Conservation (phyloP, 192 early-diverging fungal genomes). For the Dissophora globulifera region DNA sequence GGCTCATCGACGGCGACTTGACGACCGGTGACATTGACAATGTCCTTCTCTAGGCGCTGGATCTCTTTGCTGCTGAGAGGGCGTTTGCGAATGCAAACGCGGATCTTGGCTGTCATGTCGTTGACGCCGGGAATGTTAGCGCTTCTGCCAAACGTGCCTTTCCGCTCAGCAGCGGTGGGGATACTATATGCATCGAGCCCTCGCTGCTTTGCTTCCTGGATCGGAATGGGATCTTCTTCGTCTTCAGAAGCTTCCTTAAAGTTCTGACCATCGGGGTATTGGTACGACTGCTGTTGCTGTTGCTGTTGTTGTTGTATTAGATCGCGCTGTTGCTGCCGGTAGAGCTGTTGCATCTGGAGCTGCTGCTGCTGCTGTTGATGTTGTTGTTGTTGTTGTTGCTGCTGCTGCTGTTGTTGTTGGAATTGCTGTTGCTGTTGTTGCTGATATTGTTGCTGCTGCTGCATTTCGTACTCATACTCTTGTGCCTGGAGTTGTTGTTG, state of each 20-base stretch:
- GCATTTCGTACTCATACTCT: slow-evolving; percentile 17
- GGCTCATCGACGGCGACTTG: slow-evolving; percentile 91
- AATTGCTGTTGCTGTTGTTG: slow-evolving; percentile 30
- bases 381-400: slow-evolving; percentile 14
- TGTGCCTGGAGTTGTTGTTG: slow-evolving; percentile 22
- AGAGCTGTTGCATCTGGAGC: slow-evolving; percentile 16
- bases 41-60: slow-evolving; percentile 85
- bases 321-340: slow-evolving; percentile 22
- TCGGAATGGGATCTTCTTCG: slow-evolving; percentile 48
- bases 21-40: slow-evolving; percentile 73
- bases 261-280: slow-evolving; percentile 28
- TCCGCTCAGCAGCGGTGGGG: slow-evolving; percentile 54
- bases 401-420: slow-evolving; percentile 26
- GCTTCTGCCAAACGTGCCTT: slow-evolving; percentile 33
- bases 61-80: slow-evolving; percentile 92
- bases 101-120: slow-evolving; percentile 86
- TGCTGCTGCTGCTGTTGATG: slow-evolving; percentile 22
- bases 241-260: slow-evolving; percentile 55
- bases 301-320: slow-evolving; percentile 28
- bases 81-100: slow-evolving; percentile 96
- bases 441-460: slow-evolving; percentile 26
- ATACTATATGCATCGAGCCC: slow-evolving; percentile 82
- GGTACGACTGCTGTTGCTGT: slow-evolving; percentile 30
- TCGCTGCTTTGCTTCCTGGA: slow-evolving; percentile 47
- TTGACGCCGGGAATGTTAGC: slow-evolving; percentile 17